Percentiles rank a stretch among this genome's conserved stretches.
Conservation (phyloP, 1,284 basidiomycete species). For the Mycena citricolor region DNA sequence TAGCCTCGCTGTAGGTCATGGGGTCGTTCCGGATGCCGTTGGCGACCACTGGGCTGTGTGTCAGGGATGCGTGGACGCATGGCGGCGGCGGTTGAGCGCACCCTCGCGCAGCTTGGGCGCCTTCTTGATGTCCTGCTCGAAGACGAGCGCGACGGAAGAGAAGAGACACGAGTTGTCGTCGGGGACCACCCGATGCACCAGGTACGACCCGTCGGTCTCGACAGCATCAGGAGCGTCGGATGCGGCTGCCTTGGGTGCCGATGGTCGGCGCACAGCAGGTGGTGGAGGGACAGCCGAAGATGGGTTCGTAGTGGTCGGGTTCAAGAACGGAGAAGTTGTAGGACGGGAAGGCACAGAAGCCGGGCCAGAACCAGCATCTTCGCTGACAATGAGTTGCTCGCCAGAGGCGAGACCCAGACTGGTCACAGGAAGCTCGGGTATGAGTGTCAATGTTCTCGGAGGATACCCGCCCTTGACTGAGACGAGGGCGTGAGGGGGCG, state of each 20-base stretch:
- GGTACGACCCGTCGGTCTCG: conserved; percentile 55
- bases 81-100: conserved; percentile 33
- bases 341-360: conserved; percentile 50
- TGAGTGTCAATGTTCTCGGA: conserved; percentile 65
- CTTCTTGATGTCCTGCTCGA: conserved; percentile 75
- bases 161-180: conserved; percentile 95
- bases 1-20: conserved; percentile 76
- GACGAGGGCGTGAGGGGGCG: conserved; percentile 11
- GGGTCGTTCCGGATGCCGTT: conserved; percentile 73
- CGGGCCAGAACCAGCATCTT: conserved; percentile 38
- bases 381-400: conserved; percentile 81
- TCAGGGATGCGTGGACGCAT: conserved; percentile 7
- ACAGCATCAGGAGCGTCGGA: conserved; percentile 54
- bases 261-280: conserved; percentile 48
- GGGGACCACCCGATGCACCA: conserved; percentile 80
- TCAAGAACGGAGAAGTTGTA: conserved; percentile 21
- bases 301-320: conserved; percentile 4
- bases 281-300: conserved; percentile 45
- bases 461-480: conserved; percentile 87
- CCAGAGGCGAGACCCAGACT: conserved; percentile 75
- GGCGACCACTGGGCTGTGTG: conserved; percentile 63
- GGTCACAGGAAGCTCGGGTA: conserved; percentile 70
- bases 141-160: conserved; percentile 79
- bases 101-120: conserved; percentile 66
- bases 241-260: too few species aligned